Evolutionary conservation across 352 stramenopile species (phyloP), one percentile per base, ranked within the genome.

Genomic region (Salisapilia sapeloensis): DNA sequence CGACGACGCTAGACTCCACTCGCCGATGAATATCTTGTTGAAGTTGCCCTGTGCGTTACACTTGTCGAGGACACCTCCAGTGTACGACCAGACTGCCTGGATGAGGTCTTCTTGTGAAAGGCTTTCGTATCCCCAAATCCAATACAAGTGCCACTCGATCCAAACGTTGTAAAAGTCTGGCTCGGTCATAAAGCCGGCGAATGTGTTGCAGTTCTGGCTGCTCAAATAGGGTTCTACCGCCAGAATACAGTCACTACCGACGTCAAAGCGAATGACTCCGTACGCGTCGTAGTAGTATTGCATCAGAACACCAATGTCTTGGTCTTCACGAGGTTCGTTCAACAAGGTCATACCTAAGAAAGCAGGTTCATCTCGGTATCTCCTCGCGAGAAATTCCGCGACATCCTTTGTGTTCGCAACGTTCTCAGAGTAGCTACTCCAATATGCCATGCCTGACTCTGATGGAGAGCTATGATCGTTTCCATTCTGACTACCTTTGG

Each of bases 111-210:
- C 38, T 16, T 80, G 63, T 13, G 46, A 62, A 13, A 55, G 43
- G 6, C 62, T 33, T 39, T 84, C 60, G 47, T 76, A 82, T 38
- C 72, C 72, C 72, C 69, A 89, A 1, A 85, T 51, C 35, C 85
- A 84, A 49, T 85, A 89, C 25, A 48, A 63, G 31, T 89, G 72
- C 66, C 69, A 89, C 21, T 89, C 72, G 17, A 82, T 57, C 72
- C 69, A 85, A 7, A 85, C 69, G 22, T 90, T 90, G n/a, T 29
- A 63, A 33, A 60, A 76, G 21, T 44, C 46, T 0, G 59, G 53
- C 1, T 53, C 56, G 30, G 48, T 17, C 51, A 84, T 58, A 18
- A 87, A 56, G 15, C 58, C 58, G 4, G 47, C 60, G 34, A 83
- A 56, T 8, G 53, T 36, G 9, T 60, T 50, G 1, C 63, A 48